Base-by-base conservation (phyloP, 2,329 filamentous ascomycete species). In the Phaeophleospora eucalypticola region DNA sequence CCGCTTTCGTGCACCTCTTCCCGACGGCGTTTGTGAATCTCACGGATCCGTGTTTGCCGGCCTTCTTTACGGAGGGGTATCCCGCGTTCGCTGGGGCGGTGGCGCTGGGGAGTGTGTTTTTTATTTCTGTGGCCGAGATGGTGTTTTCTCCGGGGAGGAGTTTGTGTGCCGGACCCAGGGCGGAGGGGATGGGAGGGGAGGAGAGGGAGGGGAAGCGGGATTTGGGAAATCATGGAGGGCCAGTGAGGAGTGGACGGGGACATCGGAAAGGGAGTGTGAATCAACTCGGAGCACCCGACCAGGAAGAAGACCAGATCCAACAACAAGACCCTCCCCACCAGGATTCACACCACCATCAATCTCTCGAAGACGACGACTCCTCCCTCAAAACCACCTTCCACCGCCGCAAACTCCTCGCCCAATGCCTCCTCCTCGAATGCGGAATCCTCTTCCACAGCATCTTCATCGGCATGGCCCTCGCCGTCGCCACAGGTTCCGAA, bases 381-480 rank as follows among this genome's bases (percentile, higher is more conserved):
- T n/a, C n/a, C n/a, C n/a, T 51, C 39, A 52, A 74, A 43, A 34
- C 44, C 2, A 29, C 41, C 6, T 41, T 49, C 36, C 50, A 45
- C 67, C 71, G 77, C 64, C 76, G 77, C 60, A 84, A 80, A 61
- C 79, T 82, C 64, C 76, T 83, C 2, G 72, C 86, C 61, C 84
- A 87, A 64, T 86, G 85, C 54, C 78, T 84, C 3, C 73, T 88
- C 1, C 75, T 87, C 3, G 84, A 88, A 61, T 81, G 83, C 43
- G 84, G 84, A 46, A 88, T 88, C 51, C 71, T 88, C 2, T 88
- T 87, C 62, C 84, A 88, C 67, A 85, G 81, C 45, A 76, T 88
- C 39, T 86, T 86, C 61, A 82, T 86, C 38, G 82, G 82, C 45
- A 84, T 85, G 75, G 83, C 83, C 0, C 67, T 86, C 27, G 82